phyloP scores from a whole-genome alignment of 345 rosid species.

The Carallia pectinifolia region DNA sequence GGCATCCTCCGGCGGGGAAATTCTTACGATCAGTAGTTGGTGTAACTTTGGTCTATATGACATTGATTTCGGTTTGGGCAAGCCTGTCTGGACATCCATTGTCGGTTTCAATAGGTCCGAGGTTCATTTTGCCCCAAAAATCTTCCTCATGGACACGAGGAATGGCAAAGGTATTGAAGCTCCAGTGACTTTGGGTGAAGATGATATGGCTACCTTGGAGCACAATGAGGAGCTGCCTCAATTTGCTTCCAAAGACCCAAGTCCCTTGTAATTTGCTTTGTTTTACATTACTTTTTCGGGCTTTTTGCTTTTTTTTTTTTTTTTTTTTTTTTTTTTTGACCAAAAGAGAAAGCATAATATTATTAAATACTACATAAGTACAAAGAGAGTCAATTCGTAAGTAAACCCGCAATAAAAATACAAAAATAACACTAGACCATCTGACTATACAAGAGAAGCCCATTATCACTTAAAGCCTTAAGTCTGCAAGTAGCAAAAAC shows the following conservation, averaged over 20 bases:
- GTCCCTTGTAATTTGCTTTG: too few relatives aligned
- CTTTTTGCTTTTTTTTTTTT: too few relatives aligned
- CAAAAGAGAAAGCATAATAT: too few relatives aligned
- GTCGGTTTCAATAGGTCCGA: not conserved
- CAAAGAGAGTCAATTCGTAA: too few relatives aligned
- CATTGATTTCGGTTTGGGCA: slow-evolving; percentile 37
- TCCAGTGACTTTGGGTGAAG: slow-evolving; percentile 20
- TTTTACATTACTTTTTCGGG: too few relatives aligned
- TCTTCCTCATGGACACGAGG: slow-evolving; percentile 13
- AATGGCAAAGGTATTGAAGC: slow-evolving; percentile 27
- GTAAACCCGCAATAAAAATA: too few relatives aligned
- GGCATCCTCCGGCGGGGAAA: slow-evolving; percentile 1
- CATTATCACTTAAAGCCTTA: too few relatives aligned
- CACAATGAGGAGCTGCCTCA: slow-evolving; percentile 20
- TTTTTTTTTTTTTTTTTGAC: too few relatives aligned
- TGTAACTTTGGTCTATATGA: slow-evolving; percentile 23
- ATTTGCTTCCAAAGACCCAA: slow-evolving; percentile 6
- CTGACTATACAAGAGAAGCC: too few relatives aligned
- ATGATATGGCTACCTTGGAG: slow-evolving; percentile 25
- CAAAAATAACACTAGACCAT: too few relatives aligned
- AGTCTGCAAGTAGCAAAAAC: too few relatives aligned
- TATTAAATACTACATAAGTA: too few relatives aligned
- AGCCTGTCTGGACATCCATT: slow-evolving; percentile 22
- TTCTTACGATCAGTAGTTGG: slow-evolving; percentile 22
- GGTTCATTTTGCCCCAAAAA: not conserved